Base-by-base conservation (phyloP, 345 rosid species). In the Limnanthes douglasii region DNA sequence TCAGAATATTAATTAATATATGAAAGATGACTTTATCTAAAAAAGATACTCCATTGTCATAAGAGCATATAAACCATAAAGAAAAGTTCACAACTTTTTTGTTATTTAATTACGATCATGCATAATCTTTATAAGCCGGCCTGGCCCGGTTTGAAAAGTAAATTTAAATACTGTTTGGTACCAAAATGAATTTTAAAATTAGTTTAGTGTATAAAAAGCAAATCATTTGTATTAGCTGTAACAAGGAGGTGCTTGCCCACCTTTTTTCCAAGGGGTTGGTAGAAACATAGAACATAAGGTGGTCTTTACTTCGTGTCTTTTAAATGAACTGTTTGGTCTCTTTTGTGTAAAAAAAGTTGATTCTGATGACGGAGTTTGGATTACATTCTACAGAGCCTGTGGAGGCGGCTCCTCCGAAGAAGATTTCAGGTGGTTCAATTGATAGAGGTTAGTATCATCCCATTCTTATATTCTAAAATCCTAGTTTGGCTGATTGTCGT, bases 381-480 rank as follows among this genome's bases (percentile, higher is more conserved):
- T 10, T 33, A 45, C 29, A 30, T 43, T 51, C 46, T 26, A 33
- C 82, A 81, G 96, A 78, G 54, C 53, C 70, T 24, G 48, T 58
- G 13, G 92, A 62, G 31, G 39, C 70, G 28, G 63, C 37, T 27
- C 39, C 45, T 26, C 54, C 62, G 5, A 59, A 57, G 73, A 81
- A 68, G 59, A 11, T 43, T 34, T 51, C 83, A 1, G 72, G 84
- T 19, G 86, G 69, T 51, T 81, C 94, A 0, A 37, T 40, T 2
- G 94, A 86, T 45, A 63, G 92, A 54, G 96, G 96, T 70, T 36
- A 43, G 59, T 4, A 22, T 11, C 32, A 21, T n/a, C n/a, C 12
- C 29, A 6, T 31, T 31, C 11, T 4, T 12, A 38, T 10, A 35
- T 40, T 54, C 37, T 16, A 1, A 21, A 40, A 3, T 8, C n/a